phyloP scores from a whole-genome alignment of 768 basidiomycete species.

The Lactarius deliciosus region DNA sequence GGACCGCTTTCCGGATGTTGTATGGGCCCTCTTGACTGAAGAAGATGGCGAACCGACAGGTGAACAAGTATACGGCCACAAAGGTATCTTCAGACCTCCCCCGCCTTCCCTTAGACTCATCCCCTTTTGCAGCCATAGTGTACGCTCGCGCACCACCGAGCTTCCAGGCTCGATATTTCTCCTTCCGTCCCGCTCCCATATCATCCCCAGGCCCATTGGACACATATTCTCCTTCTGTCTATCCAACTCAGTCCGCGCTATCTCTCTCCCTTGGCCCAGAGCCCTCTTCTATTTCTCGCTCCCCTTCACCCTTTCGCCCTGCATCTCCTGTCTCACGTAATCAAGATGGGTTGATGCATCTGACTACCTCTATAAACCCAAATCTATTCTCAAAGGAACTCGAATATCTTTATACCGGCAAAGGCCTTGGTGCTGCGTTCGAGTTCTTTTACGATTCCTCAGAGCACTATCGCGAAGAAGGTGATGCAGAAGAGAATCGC shows the following conservation, averaged over 20 bases:
- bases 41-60: constrained; percentile 42
- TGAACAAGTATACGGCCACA: constrained; percentile 86
- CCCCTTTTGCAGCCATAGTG: constrained; percentile 65
- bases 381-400: constrained; percentile 86
- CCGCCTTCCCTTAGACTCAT: constrained; percentile 2
- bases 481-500: constrained; percentile 53
- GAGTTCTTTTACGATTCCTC: constrained; percentile 78
- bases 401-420: constrained; percentile 93
- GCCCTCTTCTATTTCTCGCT: constrained; percentile 41
- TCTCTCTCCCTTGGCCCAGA: constrained; percentile 55
- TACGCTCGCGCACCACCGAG: constrained; percentile 92
- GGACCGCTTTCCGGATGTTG: constrained; percentile 93
- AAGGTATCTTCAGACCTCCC: constrained; percentile 56
- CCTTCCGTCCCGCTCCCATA: constrained; percentile 60
- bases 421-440: constrained; percentile 84
- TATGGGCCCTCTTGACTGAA: constrained; percentile 72
- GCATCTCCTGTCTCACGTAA: constrained; percentile 42
- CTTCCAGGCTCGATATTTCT: constrained; percentile 89
- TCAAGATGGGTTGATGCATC: constrained; percentile 51
- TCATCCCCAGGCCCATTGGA: constrained; percentile 46
- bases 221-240: constrained; percentile 46
- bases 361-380: constrained; percentile 69
- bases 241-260: constrained; percentile 55
- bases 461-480: constrained; percentile 42
- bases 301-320: constrained; percentile 44